These are phyloP conservation scores for Puccinia horiana DNA, from an alignment of 1,284 basidiomycete species.

Conservation along the genomic window DNA sequence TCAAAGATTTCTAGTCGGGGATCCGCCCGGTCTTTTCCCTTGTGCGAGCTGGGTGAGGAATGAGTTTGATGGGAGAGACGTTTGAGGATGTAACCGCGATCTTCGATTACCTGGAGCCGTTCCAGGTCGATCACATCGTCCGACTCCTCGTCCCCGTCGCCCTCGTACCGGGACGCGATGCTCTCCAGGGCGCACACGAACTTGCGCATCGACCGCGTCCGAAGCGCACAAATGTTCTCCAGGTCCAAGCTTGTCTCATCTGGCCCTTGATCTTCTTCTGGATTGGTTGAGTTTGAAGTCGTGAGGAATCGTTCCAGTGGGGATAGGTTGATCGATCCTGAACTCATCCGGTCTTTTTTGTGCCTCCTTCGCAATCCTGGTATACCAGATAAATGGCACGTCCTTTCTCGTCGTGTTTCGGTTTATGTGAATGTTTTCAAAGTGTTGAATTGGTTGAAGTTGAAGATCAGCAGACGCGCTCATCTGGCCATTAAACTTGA, in stretches of 20 bases:
- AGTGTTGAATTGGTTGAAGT: too few relatives aligned
- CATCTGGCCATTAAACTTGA: too few relatives aligned
- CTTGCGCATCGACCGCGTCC: constrained; percentile 7
- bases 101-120: constrained; percentile 10
- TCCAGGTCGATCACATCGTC: constrained; percentile 25
- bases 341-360: neutral
- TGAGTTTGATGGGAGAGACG: neutral
- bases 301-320: neutral
- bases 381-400: too few relatives aligned
- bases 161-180: constrained; percentile 8
- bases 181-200: neutral
- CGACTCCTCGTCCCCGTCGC: constrained; percentile 29
- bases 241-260: neutral
- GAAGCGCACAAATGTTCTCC: constrained; percentile 11
- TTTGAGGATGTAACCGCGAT: constrained; percentile 10
- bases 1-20: neutral
- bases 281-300: neutral
- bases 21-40: neutral
- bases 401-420: neutral
- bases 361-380: neutral
- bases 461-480: too few relatives aligned
- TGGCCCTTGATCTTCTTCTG: neutral
- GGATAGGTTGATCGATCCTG: neutral
- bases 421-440: too few relatives aligned
- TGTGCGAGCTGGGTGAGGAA: neutral